phyloP scores from a whole-genome alignment of 73 alveolate species.

The Paramecium biaurelia region DNA sequence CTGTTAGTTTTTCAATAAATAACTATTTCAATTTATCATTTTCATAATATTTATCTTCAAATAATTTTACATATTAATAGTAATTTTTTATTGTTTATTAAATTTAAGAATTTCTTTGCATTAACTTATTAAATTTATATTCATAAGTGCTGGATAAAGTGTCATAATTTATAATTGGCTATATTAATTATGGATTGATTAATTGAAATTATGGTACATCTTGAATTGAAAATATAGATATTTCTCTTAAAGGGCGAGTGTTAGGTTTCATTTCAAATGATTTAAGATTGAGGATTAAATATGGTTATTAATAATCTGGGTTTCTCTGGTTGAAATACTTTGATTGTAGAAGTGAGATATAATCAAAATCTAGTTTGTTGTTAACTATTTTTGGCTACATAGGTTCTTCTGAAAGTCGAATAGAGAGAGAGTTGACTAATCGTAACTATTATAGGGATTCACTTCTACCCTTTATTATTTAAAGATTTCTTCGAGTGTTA shows the following conservation, averaged over 20 bases:
- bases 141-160: not conserved
- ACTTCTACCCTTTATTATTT: not conserved
- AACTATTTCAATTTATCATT: not conserved
- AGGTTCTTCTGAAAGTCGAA: not conserved
- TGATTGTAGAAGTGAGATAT: not conserved
- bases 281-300: not conserved
- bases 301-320: not conserved
- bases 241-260: not conserved
- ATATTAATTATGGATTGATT: not conserved
- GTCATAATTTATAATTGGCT: slow-evolving; percentile 6
- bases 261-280: not conserved
- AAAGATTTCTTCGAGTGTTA: slow-evolving; percentile 9
- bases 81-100: not conserved
- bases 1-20: not conserved
- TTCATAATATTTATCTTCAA: not conserved
- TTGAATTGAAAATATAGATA: not conserved
- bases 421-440: not conserved
- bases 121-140: not conserved
- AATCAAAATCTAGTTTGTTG: not conserved
- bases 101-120: not conserved
- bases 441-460: slow-evolving; percentile 12
- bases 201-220: not conserved
- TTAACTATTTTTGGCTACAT: not conserved
- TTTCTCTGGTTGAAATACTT: not conserved
- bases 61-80: not conserved